These are phyloP conservation scores for Trichoderma koningii DNA, from an alignment of 2,329 filamentous ascomycete species.

Conservation along the genomic window DNA sequence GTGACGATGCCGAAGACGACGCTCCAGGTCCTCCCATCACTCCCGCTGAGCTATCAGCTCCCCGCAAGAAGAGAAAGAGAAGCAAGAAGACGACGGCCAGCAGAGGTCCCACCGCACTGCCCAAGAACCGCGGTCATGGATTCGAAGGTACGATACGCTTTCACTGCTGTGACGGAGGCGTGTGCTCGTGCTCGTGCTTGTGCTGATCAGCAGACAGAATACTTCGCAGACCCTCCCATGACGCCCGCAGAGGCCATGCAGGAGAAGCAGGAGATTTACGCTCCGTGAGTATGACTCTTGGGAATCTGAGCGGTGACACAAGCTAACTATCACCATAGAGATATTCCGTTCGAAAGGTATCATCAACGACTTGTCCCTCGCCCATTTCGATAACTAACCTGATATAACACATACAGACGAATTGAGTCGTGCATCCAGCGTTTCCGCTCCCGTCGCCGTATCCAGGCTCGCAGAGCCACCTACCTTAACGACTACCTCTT, in stretches of 20 bases:
- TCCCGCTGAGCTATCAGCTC: background rate
- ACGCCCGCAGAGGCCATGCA: conserved; percentile 68
- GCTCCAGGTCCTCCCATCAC: background rate
- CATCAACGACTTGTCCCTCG: background rate
- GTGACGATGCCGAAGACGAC: background rate
- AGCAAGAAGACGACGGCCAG: conserved; percentile 30
- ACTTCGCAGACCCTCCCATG: conserved; percentile 76
- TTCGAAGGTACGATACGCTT: conserved; percentile 60
- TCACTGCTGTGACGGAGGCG: background rate
- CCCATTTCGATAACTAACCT: background rate
- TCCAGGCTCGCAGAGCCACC: conserved; percentile 61
- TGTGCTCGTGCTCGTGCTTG: background rate
- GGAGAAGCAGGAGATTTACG: conserved; percentile 67
- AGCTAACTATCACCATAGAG: conserved; percentile 41
- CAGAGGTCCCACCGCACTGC: conserved; percentile 46
- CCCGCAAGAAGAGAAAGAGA: conserved; percentile 32
- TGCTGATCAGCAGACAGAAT: conserved; percentile 50
- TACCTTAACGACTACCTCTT: conserved; percentile 80
- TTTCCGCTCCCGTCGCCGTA: conserved; percentile 74
- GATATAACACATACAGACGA: conserved; percentile 54
- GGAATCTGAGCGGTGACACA: no score
- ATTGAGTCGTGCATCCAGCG: conserved; percentile 84
- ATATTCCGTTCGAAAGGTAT: conserved; percentile 60
- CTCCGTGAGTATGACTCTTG: conserved; percentile 50
- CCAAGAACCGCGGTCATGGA: conserved; percentile 58